Percentiles rank a stretch among this genome's conserved stretches.
These are phyloP conservation scores for Calocybe gangraenosa DNA, from an alignment of 768 basidiomycete genomes.

Conservation along the genomic window DNA sequence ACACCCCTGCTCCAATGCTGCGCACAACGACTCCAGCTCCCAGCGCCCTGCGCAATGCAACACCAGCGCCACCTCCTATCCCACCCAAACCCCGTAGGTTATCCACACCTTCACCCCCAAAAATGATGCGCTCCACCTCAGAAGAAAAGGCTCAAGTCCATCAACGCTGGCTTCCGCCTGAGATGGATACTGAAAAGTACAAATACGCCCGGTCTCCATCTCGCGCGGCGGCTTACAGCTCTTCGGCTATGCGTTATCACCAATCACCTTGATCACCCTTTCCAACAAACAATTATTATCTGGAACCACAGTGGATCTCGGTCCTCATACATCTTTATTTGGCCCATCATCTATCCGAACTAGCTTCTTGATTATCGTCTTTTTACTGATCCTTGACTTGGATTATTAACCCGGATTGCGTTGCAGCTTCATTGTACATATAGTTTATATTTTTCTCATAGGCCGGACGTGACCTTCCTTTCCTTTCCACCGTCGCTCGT, in stretches of 20 bases:
- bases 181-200: conserved; percentile 16
- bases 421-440: too few relatives aligned
- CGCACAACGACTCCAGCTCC: conserved; percentile 29
- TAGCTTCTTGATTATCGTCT: conserved; percentile 6
- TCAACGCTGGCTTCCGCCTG: conserved; percentile 62
- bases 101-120: conserved; percentile 50
- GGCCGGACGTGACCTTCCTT: conserved; percentile 18
- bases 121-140: conserved; percentile 56
- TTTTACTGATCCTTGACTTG: conserved; percentile 6
- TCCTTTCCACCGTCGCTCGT: conserved; percentile 25
- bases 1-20: conserved; percentile 38
- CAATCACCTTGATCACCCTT: conserved; percentile 16
- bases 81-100: conserved; percentile 46
- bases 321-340: conserved; percentile 29
- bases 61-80: conserved; percentile 28
- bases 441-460: conserved; percentile 34
- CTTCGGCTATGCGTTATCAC: conserved; percentile 18
- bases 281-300: conserved; percentile 14
- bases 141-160: conserved; percentile 63
- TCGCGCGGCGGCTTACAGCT: conserved; percentile 21
- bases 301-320: conserved; percentile 9
- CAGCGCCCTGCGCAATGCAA: conserved; percentile 33
- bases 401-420: conserved; percentile 16
- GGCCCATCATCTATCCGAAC: conserved; percentile 18
- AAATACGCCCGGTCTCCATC: conserved; percentile 25